These are phyloP conservation scores for Globisporangium camurandrum DNA, from an alignment of 352 stramenopile species.

Conservation along the genomic window DNA sequence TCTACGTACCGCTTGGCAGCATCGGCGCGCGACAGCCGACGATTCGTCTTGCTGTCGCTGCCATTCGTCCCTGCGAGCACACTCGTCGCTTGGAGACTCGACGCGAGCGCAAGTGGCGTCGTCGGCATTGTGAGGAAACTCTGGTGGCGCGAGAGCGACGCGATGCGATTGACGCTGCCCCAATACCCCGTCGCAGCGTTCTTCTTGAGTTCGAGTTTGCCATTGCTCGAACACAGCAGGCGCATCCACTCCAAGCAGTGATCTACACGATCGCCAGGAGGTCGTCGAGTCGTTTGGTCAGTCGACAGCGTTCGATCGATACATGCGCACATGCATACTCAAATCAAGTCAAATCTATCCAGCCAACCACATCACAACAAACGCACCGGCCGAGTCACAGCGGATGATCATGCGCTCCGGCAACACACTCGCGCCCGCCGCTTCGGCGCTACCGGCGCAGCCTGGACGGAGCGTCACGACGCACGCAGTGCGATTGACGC, in stretches of 20 bases:
- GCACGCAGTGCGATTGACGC: constrained; percentile 43
- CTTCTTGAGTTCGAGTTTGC: constrained; percentile 85
- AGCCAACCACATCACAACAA: neutral
- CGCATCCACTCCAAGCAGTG: constrained; percentile 87
- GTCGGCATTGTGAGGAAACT: constrained; percentile 80
- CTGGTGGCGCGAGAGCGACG: constrained; percentile 75
- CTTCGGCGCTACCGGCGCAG: constrained; percentile 8
- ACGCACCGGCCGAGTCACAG: constrained; percentile 74
- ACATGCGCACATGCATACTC: neutral
- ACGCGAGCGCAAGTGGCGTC: constrained; percentile 31
- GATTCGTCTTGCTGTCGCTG: constrained; percentile 35
- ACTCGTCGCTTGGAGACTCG: constrained; percentile 19
- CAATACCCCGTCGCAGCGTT: constrained; percentile 78
- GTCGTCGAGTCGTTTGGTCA: neutral
- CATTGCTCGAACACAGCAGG: constrained; percentile 73
- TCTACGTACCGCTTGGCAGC: constrained; percentile 69
- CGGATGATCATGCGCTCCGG: constrained; percentile 64
- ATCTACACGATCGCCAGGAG: constrained; percentile 36
- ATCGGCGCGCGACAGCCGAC: constrained; percentile 66
- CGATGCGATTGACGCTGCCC: constrained; percentile 83
- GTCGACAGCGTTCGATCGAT: neutral
- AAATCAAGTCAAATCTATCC: constrained; percentile 1
- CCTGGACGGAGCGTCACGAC: constrained; percentile 40
- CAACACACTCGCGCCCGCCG: constrained; percentile 9
- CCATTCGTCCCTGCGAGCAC: constrained; percentile 6